phyloP scores from a whole-genome alignment of 2,329 filamentous ascomycete species.

The Colletotrichum tropicicola region DNA sequence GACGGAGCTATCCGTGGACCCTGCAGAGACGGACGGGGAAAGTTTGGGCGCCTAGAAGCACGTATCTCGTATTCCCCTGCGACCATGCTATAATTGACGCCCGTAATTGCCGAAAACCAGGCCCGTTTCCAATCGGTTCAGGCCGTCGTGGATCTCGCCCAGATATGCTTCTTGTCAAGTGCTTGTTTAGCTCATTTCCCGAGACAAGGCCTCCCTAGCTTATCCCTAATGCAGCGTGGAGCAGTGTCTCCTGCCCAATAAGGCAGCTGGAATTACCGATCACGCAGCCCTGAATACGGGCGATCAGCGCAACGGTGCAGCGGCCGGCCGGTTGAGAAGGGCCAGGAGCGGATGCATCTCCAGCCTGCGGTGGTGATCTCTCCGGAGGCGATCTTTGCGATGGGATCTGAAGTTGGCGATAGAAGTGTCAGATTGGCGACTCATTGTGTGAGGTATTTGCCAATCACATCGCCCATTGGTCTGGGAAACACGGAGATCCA shows the following conservation, averaged over 20 bases:
- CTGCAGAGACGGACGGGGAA: slow-evolving; percentile 4
- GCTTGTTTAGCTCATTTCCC: slow-evolving; percentile 12
- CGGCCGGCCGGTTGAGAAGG: no score
- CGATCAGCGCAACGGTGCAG: slow-evolving; percentile 16
- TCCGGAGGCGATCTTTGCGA: neutral
- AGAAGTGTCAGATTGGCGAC: neutral
- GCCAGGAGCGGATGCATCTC: no score
- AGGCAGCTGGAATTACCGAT: slow-evolving; percentile 23
- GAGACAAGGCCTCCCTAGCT: slow-evolving; percentile 20
- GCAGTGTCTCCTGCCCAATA: slow-evolving; percentile 11
- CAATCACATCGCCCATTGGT: no score
- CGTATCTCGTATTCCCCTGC: slow-evolving; percentile 14
- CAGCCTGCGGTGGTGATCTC: no score
- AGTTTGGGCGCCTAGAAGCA: neutral
- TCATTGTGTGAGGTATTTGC: no score
- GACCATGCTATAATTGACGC: neutral
- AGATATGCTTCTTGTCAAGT: slow-evolving; percentile 16
- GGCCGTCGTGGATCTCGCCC: slow-evolving; percentile 5
- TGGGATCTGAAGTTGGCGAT: no score
- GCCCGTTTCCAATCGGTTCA: neutral
- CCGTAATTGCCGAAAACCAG: neutral
- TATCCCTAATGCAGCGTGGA: slow-evolving; percentile 1
- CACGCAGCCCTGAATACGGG: slow-evolving; percentile 9
- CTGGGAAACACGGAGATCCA: no score
- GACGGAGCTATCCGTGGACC: slow-evolving; percentile 13